phyloP scores from a whole-genome alignment of 305 asterid genomes.

The Andrographis paniculata region DNA sequence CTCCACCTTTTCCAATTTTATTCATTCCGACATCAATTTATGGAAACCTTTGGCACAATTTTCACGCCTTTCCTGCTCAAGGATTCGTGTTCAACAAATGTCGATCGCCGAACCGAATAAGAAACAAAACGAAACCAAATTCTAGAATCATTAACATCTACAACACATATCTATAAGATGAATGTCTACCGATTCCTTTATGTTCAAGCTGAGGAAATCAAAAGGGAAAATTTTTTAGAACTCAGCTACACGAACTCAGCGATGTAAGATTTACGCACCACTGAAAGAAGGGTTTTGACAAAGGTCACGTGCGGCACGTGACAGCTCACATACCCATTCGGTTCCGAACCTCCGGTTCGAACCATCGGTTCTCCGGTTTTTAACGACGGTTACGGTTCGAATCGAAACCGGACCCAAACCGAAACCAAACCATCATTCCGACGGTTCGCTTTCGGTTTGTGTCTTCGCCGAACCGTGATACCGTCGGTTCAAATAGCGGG shows the following conservation, averaged over 20 bases:
- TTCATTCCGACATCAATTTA: conserved; percentile 19
- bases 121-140: not conserved
- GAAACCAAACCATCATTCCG: too few relatives aligned
- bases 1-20: conserved; percentile 29
- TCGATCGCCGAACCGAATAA: not conserved
- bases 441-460: too few relatives aligned
- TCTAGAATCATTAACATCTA: not conserved
- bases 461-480: too few relatives aligned
- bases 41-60: not conserved
- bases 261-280: too few relatives aligned
- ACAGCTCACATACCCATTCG: not conserved
- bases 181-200: not conserved
- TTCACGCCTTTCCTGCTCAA: not conserved
- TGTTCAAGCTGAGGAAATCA: conserved; percentile 9
- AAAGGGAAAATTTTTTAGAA: not conserved
- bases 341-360: too few relatives aligned
- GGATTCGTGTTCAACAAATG: not conserved
- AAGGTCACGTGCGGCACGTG: conserved; percentile 12
- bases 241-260: too few relatives aligned
- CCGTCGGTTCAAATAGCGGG: too few relatives aligned
- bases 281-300: conserved; percentile 22
- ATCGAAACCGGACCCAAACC: too few relatives aligned
- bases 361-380: too few relatives aligned
- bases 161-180: not conserved
- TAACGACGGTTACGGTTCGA: too few relatives aligned